These are phyloP conservation scores for Carex sylvatica DNA, from an alignment of 202 grass and related monocot genomes.

Conservation along the genomic window DNA sequence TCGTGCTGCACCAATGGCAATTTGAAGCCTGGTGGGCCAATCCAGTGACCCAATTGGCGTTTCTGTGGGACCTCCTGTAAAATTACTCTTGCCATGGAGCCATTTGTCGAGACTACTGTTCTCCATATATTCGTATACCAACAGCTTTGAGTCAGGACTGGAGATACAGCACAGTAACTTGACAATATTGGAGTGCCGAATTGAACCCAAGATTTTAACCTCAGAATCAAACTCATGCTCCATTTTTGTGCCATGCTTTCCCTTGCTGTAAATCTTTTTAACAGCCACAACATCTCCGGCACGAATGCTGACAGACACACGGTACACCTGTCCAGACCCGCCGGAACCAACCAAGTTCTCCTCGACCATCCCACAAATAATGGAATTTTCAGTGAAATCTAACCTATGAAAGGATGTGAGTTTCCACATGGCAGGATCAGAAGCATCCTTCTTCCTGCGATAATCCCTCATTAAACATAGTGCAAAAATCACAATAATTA, in stretches of 20 bases:
- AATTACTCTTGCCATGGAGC: constrained; percentile 36
- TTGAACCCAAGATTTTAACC: constrained; percentile 53
- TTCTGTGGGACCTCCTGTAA: not conserved
- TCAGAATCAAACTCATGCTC: constrained; percentile 73
- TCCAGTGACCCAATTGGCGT: constrained; percentile 36
- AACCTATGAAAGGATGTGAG: constrained; percentile 74
- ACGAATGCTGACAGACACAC: constrained; percentile 38
- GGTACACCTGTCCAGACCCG: constrained; percentile 67
- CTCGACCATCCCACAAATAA: constrained; percentile 52
- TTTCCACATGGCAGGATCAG: constrained; percentile 46
- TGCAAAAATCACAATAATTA: constrained; percentile 39
- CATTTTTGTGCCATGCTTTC: constrained; percentile 41
- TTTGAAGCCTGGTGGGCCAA: constrained; percentile 56
- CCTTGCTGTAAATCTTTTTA: constrained; percentile 52
- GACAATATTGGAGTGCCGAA: constrained; percentile 75
- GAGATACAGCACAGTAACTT: constrained; percentile 67
- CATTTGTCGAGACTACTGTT: constrained; percentile 66
- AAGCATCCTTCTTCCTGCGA: constrained; percentile 27
- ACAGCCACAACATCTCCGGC: constrained; percentile 54
- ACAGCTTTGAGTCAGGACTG: constrained; percentile 46
- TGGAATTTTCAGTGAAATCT: constrained; percentile 46
- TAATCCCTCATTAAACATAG: constrained; percentile 36
- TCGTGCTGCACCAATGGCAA: constrained; percentile 57
- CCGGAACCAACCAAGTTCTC: constrained; percentile 70
- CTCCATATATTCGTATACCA: constrained; percentile 85